Evolutionary conservation across 2,329 filamentous ascomycete genomes (phyloP).

Genomic region (Diplocarpon rosae): DNA sequence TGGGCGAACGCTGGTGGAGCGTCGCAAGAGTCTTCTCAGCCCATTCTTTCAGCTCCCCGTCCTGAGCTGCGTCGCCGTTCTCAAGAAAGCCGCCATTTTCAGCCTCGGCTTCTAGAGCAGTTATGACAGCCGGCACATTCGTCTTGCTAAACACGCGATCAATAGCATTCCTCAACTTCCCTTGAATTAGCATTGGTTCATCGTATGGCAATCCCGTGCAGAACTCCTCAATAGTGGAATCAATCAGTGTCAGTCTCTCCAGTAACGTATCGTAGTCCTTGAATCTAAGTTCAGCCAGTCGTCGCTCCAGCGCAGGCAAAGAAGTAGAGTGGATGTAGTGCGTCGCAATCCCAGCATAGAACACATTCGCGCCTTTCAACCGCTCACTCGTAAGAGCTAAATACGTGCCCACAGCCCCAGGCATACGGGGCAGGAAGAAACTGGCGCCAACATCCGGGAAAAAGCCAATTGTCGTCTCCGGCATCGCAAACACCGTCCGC

Average conservation of each 20-base stretch:
- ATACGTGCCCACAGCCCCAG: constrained; percentile 81
- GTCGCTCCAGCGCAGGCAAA: constrained; percentile 68
- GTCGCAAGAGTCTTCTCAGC: constrained; percentile 66
- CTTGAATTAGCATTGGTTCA: constrained; percentile 55
- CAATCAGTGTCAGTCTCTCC: constrained; percentile 60
- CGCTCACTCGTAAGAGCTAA: constrained; percentile 83
- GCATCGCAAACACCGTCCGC: constrained; percentile 93
- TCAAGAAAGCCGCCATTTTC: too few relatives aligned
- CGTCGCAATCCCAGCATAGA: constrained; percentile 86
- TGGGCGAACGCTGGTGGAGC: constrained; percentile 71
- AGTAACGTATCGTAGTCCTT: constrained; percentile 57
- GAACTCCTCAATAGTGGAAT: constrained; percentile 86
- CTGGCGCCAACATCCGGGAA: constrained; percentile 96
- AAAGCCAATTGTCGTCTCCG: constrained; percentile 95
- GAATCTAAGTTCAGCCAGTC: constrained; percentile 83
- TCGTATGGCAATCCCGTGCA: constrained; percentile 72
- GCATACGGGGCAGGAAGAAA: constrained; percentile 87
- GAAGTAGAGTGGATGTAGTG: constrained; percentile 92
- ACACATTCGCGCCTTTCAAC: constrained; percentile 71
- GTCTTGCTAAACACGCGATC: constrained; percentile 69
- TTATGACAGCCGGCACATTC: constrained; percentile 58
- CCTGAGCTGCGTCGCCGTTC: too few relatives aligned
- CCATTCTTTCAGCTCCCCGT: constrained; percentile 53
- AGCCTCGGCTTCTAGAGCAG: constrained; percentile 32
- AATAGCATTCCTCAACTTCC: constrained; percentile 65